phyloP scores from a whole-genome alignment of 169 alveolate species.

The Fabrea salina region DNA sequence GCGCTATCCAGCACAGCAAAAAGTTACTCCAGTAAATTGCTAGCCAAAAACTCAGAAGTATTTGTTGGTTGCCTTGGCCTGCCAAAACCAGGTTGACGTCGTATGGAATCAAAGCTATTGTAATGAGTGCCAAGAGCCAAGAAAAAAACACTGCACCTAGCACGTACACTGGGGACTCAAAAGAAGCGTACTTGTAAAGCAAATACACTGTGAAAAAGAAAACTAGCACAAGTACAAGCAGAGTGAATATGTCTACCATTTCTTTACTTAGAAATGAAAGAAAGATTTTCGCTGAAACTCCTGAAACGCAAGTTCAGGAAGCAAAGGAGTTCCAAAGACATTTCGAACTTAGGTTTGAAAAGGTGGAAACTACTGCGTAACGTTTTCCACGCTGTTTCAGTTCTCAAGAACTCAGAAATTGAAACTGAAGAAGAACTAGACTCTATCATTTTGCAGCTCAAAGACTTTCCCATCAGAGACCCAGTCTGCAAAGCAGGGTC shows the following conservation, averaged over 20 bases:
- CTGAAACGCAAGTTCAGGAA: too few species aligned
- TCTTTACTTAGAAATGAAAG: neutral
- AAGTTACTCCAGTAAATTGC: conserved; percentile 28
- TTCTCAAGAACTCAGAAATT: too few species aligned
- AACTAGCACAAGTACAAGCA: neutral
- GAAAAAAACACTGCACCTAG: neutral
- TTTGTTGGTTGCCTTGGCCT: neutral
- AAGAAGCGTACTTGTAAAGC: neutral
- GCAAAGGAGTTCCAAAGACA: too few species aligned
- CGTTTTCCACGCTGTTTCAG: too few species aligned
- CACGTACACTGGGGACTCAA: neutral
- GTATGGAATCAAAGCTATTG: conserved; percentile 13
- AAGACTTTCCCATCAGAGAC: too few species aligned
- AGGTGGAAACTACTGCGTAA: too few species aligned
- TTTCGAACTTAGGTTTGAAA: too few species aligned
- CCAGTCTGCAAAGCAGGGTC: too few species aligned
- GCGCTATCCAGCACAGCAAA: conserved; percentile 33
- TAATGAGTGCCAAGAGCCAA: neutral
- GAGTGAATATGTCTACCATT: conserved; percentile 27
- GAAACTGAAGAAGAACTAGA: too few species aligned
- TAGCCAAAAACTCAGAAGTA: conserved; percentile 23
- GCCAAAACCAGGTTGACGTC: neutral
- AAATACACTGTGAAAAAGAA: neutral
- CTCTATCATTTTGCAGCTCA: too few species aligned
- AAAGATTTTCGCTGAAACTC: too few species aligned